Evolutionary conservation across 2,329 filamentous ascomycete species (phyloP).

Genomic region (Botrytis byssoidea): DNA sequence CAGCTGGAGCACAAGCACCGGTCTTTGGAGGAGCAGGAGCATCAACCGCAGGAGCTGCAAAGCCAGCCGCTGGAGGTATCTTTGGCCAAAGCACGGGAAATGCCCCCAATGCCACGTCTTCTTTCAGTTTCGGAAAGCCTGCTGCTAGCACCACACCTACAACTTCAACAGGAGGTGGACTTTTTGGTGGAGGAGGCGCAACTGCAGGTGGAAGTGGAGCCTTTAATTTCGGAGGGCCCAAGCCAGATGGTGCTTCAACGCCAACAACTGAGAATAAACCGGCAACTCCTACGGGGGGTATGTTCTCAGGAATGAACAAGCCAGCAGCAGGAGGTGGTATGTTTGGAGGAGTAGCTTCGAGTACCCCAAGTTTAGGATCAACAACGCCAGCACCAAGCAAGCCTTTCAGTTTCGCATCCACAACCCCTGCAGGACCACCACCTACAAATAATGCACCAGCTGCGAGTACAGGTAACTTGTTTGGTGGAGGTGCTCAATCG

Average conservation of each 20-base stretch:
- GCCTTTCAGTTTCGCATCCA: constrained; percentile 25
- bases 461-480: constrained; percentile 27
- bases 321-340: constrained; percentile 13
- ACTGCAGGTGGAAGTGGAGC: constrained; percentile 22
- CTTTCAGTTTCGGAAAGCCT: constrained; percentile 19
- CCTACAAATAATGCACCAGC: constrained; percentile 30
- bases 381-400: constrained; percentile 29
- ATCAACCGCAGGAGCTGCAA: constrained; percentile 9
- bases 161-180: constrained; percentile 11
- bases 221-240: constrained; percentile 25
- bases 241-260: constrained; percentile 22
- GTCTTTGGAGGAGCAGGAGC: constrained; percentile 12
- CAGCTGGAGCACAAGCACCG: constrained; percentile 8
- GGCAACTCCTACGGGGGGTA: constrained; percentile 16
- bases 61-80: constrained; percentile 26
- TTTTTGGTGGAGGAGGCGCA: constrained; percentile 17
- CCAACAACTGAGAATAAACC: constrained; percentile 26
- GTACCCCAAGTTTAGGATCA: constrained; percentile 25
- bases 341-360: constrained; percentile 31
- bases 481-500: constrained; percentile 22
- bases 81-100: constrained; percentile 37
- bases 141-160: constrained; percentile 16
- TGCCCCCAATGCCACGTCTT: constrained; percentile 31
- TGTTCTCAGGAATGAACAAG: constrained; percentile 22
- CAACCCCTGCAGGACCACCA: constrained; percentile 39